phyloP scores from a whole-genome alignment of 257 asterid species.

The Nicotiana otophora region DNA sequence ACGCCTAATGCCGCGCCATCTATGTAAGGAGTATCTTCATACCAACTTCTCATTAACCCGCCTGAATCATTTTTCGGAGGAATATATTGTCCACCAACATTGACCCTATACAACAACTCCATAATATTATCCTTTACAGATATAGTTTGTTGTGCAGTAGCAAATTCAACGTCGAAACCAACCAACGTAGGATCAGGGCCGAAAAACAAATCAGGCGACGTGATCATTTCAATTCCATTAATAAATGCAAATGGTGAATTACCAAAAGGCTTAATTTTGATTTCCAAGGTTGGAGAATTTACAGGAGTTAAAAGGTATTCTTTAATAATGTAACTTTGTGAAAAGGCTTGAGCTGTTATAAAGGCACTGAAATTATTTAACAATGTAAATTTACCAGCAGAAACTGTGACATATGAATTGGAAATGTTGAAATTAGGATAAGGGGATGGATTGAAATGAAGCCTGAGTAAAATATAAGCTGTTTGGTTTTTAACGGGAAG shows the following conservation, averaged over 20 bases:
- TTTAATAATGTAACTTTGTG: conserved; percentile 72
- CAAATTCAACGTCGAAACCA: conserved; percentile 18
- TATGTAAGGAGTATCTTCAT: conserved; percentile 63
- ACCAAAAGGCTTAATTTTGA: conserved; percentile 55
- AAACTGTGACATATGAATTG: conserved; percentile 51
- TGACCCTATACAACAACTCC: conserved; percentile 65
- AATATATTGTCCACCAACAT: conserved; percentile 69
- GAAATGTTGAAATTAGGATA: conserved; percentile 61
- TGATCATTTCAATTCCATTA: conserved; percentile 72
- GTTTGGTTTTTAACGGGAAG: conserved; percentile 45
- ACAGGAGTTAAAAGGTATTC: conserved; percentile 57
- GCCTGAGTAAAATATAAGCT: conserved; percentile 51
- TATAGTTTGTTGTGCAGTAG: conserved; percentile 20
- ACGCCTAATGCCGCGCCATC: conserved; percentile 47
- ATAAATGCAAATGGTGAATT: conserved; percentile 56
- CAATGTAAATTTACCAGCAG: conserved; percentile 45
- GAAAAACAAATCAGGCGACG: conserved; percentile 42
- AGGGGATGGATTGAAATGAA: conserved; percentile 75
- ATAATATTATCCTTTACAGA: conserved; percentile 33
- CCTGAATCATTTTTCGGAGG: conserved; percentile 55
- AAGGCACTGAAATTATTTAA: conserved; percentile 68
- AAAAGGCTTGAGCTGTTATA: conserved; percentile 66
- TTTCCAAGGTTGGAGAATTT: conserved; percentile 26
- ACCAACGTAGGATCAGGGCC: conserved; percentile 39
- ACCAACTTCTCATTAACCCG: conserved; percentile 82